Percentiles rank a stretch among this genome's conserved stretches.
Evolutionary conservation across 257 asterid species (phyloP).

Genomic region (Nicotiana tabacum): DNA sequence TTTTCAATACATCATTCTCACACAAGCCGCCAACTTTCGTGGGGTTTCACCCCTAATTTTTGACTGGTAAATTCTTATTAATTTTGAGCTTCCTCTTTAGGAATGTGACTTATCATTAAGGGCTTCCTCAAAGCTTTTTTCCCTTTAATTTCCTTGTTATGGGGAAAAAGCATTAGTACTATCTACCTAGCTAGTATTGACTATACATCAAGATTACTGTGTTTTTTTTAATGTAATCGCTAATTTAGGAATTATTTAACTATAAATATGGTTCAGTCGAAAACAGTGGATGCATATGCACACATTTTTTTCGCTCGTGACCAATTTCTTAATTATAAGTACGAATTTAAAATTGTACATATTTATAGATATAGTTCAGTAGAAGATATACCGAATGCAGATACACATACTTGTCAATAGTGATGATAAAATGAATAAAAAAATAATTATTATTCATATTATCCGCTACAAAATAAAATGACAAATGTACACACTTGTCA

Average conservation of each 20-base stretch:
- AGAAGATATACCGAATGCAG: too few relatives aligned
- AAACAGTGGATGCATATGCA: neutral
- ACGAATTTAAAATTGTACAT: neutral
- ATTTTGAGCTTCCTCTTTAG: conserved; percentile 7
- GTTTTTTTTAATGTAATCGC: too few relatives aligned
- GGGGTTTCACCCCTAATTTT: conserved; percentile 22
- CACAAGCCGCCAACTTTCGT: conserved; percentile 31
- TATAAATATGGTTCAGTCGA: neutral
- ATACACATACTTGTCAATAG: too few relatives aligned
- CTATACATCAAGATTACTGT: neutral
- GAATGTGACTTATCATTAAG: neutral
- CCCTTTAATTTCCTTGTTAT: neutral
- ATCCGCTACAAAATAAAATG: too few relatives aligned
- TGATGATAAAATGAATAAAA: too few relatives aligned
- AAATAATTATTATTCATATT: too few relatives aligned
- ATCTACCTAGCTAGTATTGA: neutral
- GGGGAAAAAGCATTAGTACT: neutral
- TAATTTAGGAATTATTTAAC: neutral
- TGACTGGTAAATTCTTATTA: conserved; percentile 25
- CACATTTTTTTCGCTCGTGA: neutral
- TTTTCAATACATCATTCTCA: conserved; percentile 31
- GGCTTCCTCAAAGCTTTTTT: neutral
- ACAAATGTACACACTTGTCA: too few relatives aligned
- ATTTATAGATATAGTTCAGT: too few relatives aligned
- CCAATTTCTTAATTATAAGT: neutral